These are phyloP conservation scores for Hypoxylon sp. DNA, from an alignment of 2,329 filamentous ascomycete species.

Conservation along the genomic window DNA sequence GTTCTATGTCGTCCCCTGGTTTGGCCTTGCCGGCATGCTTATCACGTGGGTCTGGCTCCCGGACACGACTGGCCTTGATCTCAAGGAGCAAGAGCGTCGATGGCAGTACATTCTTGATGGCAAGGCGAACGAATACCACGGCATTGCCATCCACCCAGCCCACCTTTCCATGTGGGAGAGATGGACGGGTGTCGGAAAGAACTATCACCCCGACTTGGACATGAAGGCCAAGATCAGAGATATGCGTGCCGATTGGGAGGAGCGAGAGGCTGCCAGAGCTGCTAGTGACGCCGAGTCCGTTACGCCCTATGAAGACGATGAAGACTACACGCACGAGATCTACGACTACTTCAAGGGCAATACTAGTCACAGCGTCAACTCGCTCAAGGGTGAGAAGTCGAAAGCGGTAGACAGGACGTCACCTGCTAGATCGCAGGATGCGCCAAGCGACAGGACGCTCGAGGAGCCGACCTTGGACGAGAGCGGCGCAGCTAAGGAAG, in stretches of 20 bases:
- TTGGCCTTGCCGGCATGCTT: constrained; percentile 84
- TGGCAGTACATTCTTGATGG: constrained; percentile 89
- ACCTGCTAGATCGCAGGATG: constrained; percentile 25
- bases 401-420: constrained; percentile 23
- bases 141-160: constrained; percentile 88
- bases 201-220: constrained; percentile 86
- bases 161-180: constrained; percentile 93
- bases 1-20: constrained; percentile 96
- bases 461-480: constrained; percentile 24
- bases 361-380: constrained; percentile 24
- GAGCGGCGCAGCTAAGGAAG: constrained; percentile 15
- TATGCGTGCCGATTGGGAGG: constrained; percentile 75
- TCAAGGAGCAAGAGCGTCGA: constrained; percentile 96
- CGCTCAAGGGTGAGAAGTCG: constrained; percentile 46
- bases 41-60: constrained; percentile 88
- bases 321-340: constrained; percentile 66
- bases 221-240: constrained; percentile 87
- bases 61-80: constrained; percentile 95
- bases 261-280: constrained; percentile 60
- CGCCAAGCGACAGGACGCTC: constrained; percentile 23
- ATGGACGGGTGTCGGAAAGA: constrained; percentile 79
- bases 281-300: constrained; percentile 61
- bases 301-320: constrained; percentile 58
- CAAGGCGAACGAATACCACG: constrained; percentile 86
- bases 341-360: constrained; percentile 64